Evolutionary conservation across 768 basidiomycete genomes (phyloP), one percentile per base, ranked within the genome.

Genomic region (Pisolithus marmoratus): DNA sequence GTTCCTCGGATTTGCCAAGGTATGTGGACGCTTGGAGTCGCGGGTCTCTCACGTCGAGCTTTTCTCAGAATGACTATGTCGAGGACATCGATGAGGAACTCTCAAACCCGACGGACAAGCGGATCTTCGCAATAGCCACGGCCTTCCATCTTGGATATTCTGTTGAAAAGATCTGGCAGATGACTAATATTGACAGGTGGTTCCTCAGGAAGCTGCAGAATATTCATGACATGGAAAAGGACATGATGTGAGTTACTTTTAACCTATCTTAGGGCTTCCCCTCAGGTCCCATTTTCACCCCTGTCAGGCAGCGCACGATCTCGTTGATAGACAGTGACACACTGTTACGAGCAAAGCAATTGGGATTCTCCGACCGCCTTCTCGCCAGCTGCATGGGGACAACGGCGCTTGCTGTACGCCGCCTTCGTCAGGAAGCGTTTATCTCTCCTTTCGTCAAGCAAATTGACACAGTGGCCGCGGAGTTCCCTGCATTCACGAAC

Each of bases 111-210:
- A 96, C 94, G 2, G 95, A 98, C 70, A 94, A 93, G 74, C 91
- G 96, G 31, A 82, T 99, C 51, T 99, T 98, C 65, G 94, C 95
- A 19, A 91, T 99, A 60, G 90, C 94, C 11, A 84, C 88, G 19
- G 96, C 95, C 5, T 89, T 99, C 74, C 83, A 93, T 69, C 80
- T 82, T 40, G 95, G 94, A 12, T 95, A 97, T 64, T 87, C 85
- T 48, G 88, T 99, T 53, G 92, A 99, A 56, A 94, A 94, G 72
- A 83, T 99, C 61, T 94, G 93, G 85, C 84, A 94, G 66, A 91
- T 97, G 87, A 94, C 94, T 48, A 95, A 88, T 68, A 97, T 99
- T 59, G 95, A 98, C 75, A 93, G 87, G 68, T 99, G 95, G 95
- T 99, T 99, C 80, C 71, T 99, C 65, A 90, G 82, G 51, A 90